These are phyloP conservation scores for Entonaema liquescens DNA, from an alignment of 495 filamentous ascomycete genomes.

Conservation along the genomic window DNA sequence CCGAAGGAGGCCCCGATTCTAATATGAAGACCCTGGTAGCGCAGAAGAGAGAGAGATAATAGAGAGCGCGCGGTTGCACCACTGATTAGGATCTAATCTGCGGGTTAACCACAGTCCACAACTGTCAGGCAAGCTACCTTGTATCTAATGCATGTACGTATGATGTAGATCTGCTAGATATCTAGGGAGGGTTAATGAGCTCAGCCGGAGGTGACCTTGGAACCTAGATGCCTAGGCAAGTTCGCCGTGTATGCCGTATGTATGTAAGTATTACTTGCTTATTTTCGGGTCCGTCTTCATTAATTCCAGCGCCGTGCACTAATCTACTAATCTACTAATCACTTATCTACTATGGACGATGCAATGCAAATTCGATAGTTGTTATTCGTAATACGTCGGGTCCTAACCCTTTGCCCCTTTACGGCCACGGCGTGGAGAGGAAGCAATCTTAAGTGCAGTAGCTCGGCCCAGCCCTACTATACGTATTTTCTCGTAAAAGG, in stretches of 20 bases:
- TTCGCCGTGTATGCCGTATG: conserved; percentile 2
- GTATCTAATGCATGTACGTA: not conserved
- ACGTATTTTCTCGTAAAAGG: conserved; percentile 14
- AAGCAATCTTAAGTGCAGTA: conserved; percentile 38
- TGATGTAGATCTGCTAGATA: conserved; percentile 1
- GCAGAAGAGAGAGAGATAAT: not conserved
- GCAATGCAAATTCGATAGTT: conserved; percentile 32
- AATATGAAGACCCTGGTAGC: not conserved
- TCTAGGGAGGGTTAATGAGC: not conserved
- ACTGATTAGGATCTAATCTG: conserved; percentile 1
- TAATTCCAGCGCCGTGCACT: conserved; percentile 13
- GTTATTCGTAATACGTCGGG: conserved; percentile 14
- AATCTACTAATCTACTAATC: conserved; percentile 12
- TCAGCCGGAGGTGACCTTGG: not conserved
- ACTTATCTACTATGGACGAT: conserved; percentile 7
- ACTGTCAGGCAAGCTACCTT: not conserved
- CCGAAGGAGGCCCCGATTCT: not conserved
- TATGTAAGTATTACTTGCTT: conserved; percentile 1
- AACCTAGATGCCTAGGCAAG: not conserved
- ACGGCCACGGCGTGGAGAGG: conserved; percentile 14
- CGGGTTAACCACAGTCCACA: not conserved
- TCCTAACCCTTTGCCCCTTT: conserved; percentile 21
- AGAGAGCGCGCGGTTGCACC: not conserved
- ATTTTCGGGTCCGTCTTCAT: conserved; percentile 19
- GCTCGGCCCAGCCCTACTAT: conserved; percentile 27